These are phyloP conservation scores for Henckelia pumila DNA, from an alignment of 257 asterid species.

Conservation along the genomic window DNA sequence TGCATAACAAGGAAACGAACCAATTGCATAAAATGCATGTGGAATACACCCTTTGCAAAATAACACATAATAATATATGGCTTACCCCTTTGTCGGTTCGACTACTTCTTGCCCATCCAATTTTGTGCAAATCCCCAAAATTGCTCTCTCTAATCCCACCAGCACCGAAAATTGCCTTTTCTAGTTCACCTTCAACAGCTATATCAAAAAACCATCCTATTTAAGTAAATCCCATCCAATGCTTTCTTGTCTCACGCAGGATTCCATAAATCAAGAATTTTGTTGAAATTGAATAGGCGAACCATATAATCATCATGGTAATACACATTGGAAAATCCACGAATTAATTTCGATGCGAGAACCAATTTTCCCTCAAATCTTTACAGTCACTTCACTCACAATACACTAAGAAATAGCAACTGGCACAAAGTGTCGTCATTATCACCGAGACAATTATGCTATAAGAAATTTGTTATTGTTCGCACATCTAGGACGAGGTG, in stretches of 20 bases:
- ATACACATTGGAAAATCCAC: not conserved
- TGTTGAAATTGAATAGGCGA: not conserved
- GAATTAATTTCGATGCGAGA: not conserved
- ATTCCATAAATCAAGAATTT: not conserved
- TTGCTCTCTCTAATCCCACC: conserved; percentile 94
- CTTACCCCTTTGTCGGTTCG: conserved; percentile 97
- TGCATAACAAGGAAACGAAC: conserved; percentile 13
- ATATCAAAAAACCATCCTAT: not conserved
- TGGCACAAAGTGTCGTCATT: too few species aligned
- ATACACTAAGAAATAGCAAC: not conserved
- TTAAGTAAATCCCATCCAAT: not conserved
- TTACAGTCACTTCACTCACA: not conserved
- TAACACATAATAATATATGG: conserved; percentile 13
- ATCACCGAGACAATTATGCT: not conserved
- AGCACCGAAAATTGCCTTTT: conserved; percentile 75
- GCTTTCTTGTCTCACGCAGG: not conserved
- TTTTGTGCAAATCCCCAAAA: conserved; percentile 76
- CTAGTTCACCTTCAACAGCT: conserved; percentile 23
- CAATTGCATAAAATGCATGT: conserved; percentile 17
- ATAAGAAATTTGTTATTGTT: too few species aligned
- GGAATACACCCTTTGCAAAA: conserved; percentile 13
- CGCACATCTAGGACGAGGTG: too few species aligned
- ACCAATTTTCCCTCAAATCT: not conserved
- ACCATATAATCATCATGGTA: not conserved
- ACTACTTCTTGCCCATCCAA: conserved; percentile 97